Evolutionary conservation across 306 rosid species (phyloP).

Genomic region (Quercus ilex): DNA sequence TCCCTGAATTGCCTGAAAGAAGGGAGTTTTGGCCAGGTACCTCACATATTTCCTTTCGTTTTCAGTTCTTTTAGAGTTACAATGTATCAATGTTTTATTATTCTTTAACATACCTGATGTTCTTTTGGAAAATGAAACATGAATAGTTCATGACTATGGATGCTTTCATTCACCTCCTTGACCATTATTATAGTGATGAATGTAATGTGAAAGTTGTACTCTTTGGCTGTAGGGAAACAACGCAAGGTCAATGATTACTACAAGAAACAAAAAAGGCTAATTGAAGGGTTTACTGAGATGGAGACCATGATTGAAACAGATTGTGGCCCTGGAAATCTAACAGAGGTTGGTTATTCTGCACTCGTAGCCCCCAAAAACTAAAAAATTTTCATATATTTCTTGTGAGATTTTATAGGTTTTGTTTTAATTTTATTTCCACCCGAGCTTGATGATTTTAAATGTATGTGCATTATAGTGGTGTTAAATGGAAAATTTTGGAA

Average conservation of each 20-base stretch:
- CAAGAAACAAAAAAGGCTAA: constrained; percentile 66
- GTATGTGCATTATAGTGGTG: neutral
- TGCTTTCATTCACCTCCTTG: neutral
- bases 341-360: constrained; percentile 46
- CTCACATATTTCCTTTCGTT: no score
- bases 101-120: no score
- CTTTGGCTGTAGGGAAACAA: constrained; percentile 38
- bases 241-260: constrained; percentile 64
- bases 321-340: constrained; percentile 52
- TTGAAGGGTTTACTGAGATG: constrained; percentile 78
- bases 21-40: neutral
- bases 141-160: neutral
- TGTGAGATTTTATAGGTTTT: no score
- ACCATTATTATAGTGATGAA: neutral
- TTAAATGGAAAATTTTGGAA: neutral
- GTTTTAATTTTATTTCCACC: no score
- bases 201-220: neutral
- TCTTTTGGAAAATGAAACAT: neutral
- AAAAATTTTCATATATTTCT: no score
- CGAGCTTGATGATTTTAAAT: no score
- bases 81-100: no score
- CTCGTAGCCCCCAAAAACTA: no score
- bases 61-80: no score
- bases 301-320: constrained; percentile 62
- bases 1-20: no score